These are phyloP conservation scores for Russula lepida DNA, from an alignment of 768 basidiomycete species.

Conservation along the genomic window DNA sequence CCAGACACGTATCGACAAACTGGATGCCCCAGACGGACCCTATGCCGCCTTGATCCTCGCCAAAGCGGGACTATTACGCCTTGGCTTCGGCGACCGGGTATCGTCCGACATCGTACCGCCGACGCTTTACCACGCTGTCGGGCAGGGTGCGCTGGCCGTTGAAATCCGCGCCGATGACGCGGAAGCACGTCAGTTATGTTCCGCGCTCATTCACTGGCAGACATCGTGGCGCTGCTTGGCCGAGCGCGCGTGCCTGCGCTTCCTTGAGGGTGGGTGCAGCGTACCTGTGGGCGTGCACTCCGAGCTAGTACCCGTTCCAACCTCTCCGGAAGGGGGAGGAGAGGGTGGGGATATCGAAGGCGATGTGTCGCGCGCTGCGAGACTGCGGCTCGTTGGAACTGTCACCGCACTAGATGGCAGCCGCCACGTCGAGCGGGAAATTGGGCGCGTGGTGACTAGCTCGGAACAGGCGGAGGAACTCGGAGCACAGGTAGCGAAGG, in stretches of 20 bases:
- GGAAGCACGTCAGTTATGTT: slow-evolving; percentile 53
- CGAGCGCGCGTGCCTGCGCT: slow-evolving; percentile 82
- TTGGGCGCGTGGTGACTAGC: slow-evolving; percentile 43
- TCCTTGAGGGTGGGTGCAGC: slow-evolving; percentile 93
- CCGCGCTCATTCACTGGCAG: slow-evolving; percentile 61
- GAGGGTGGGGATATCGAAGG: slow-evolving; percentile 28
- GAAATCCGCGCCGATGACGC: slow-evolving; percentile 70
- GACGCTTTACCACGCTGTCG: slow-evolving; percentile 78
- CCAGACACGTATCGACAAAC: slow-evolving; percentile 84
- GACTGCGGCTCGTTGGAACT: slow-evolving; percentile 63
- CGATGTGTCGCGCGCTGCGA: slow-evolving; percentile 6
- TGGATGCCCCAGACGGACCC: slow-evolving; percentile 73
- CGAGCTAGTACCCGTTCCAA: slow-evolving; percentile 29
- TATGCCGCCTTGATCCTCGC: slow-evolving; percentile 90
- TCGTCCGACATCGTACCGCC: slow-evolving; percentile 69
- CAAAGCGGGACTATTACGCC: slow-evolving; percentile 80
- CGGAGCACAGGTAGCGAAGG: slow-evolving; percentile 57
- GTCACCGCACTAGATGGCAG: slow-evolving; percentile 78
- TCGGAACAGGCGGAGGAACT: slow-evolving; percentile 56
- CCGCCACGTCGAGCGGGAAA: slow-evolving; percentile 58
- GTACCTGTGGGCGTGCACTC: slow-evolving; percentile 86
- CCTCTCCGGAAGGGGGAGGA: slow-evolving; percentile 18
- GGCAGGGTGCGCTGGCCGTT: slow-evolving; percentile 86
- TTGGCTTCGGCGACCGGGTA: slow-evolving; percentile 66
- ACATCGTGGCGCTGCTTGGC: slow-evolving; percentile 73